Base-by-base conservation (phyloP, 352 stramenopile species). In the Blastocystis hominis region DNA sequence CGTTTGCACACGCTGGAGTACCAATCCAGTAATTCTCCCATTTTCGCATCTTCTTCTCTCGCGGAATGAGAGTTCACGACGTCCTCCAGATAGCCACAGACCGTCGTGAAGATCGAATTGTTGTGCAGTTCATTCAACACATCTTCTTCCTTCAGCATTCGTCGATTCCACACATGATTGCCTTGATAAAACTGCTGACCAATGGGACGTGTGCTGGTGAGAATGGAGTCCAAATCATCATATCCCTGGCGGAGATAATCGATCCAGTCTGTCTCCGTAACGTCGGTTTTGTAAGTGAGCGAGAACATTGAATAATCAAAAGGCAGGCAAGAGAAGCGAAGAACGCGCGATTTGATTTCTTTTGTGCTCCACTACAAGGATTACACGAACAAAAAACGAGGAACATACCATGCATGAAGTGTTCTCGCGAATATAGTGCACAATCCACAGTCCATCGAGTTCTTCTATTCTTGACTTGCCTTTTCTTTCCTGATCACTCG, bases 121-220 rank as follows among this genome's bases (percentile, higher is more conserved):
- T 50, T 84, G 20, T 84, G 72, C 7, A 84, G 72, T 34, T 84
- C 72, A 2, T 64, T 47, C 55, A 84, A 17, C 36, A 84, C 50
- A 17, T 84, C 47, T 20, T 59, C 72, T 40, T 84, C 72, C 24
- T 47, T 64, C 40, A 84, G 50, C 72, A 84, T 84, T 17, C 55
- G 50, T 34, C 62, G 42, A 46, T 84, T 84, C 72, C 72, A 84
- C 3, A 84, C 72, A 34, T 38, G 72, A n/a, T 84, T 63, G 34
- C 72, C 72, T 38, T 84, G 53, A 64, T 68, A 84, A 46, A 84
- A 84, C 50, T 84, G 72, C 24, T 84, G 72, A 47, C 72, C 72
- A 10, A 84, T 40, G 9, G 72, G 72, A 44, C 72, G 54, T 34
- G 72, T 84, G 3, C 44, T 40, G 9, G 53, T 30, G n/a, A 84